Evolutionary conservation across 805 yeast species (phyloP).

Genomic region (Novakomyces olei): DNA sequence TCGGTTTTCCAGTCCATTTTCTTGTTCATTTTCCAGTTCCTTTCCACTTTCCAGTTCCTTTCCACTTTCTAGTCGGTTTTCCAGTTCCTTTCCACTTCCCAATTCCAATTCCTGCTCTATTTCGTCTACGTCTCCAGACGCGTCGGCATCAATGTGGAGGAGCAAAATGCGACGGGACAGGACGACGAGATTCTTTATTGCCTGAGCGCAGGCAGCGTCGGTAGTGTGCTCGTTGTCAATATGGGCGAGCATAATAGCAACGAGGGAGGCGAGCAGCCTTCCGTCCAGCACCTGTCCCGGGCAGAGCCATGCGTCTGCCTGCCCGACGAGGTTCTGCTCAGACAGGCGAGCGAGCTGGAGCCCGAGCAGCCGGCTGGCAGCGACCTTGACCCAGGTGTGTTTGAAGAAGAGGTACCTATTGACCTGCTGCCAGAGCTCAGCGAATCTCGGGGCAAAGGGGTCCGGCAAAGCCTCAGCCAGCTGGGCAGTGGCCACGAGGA

Average conservation of each 20-base stretch:
- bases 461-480: constrained; percentile 14
- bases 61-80: no score
- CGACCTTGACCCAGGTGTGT: constrained; percentile 73
- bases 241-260: constrained; percentile 29
- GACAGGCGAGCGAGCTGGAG: constrained; percentile 20
- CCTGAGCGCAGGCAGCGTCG: constrained; percentile 12
- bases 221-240: constrained; percentile 30
- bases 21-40: no score
- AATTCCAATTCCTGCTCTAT: no score
- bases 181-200: background rate
- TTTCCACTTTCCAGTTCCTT: no score
- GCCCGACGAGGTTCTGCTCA: constrained; percentile 15
- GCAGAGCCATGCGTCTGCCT: no score
- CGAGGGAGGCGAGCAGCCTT: no score
- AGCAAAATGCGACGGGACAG: no score
- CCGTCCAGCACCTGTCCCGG: no score
- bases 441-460: constrained; percentile 15
- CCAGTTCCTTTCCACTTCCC: no score
- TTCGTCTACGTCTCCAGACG: no score
- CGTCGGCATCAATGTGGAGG: no score
- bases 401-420: constrained; percentile 49
- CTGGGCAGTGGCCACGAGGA: constrained; percentile 28
- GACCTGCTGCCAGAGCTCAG: constrained; percentile 28
- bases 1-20: no score
- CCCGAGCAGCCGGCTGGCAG: constrained; percentile 38